These are phyloP conservation scores for Hortaea sp. DNA, from an alignment of 2,329 filamentous ascomycete species.

Conservation along the genomic window DNA sequence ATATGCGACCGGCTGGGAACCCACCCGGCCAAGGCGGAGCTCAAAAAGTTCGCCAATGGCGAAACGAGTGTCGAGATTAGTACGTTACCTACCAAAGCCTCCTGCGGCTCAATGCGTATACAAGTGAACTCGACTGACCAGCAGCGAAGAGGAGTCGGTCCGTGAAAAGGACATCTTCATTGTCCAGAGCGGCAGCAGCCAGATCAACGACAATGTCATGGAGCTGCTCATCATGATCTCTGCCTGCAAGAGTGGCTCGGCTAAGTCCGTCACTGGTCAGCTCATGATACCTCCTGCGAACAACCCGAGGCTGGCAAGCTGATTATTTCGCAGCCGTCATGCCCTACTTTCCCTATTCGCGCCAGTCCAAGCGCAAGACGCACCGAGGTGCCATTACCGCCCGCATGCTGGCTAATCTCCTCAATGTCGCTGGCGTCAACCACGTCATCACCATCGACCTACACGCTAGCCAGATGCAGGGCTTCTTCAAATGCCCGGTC, in stretches of 20 bases:
- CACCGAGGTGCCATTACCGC: slow-evolving; percentile 94
- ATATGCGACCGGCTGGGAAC: slow-evolving; percentile 58
- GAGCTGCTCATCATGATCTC: slow-evolving; percentile 98
- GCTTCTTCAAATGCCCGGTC: slow-evolving; percentile 95
- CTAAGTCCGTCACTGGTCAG: slow-evolving; percentile 90
- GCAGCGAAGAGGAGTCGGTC: slow-evolving; percentile 49
- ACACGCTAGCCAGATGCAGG: slow-evolving; percentile 92
- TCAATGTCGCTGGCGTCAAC: slow-evolving; percentile 87
- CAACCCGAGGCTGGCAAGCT: background rate
- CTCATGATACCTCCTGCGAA: slow-evolving; percentile 11
- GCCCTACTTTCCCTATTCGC: slow-evolving; percentile 97
- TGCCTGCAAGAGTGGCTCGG: slow-evolving; percentile 94
- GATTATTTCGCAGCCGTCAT: slow-evolving; percentile 54
- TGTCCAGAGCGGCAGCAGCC: slow-evolving; percentile 88
- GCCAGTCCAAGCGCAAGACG: slow-evolving; percentile 98
- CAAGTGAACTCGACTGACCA: slow-evolving; percentile 11
- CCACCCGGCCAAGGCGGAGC: slow-evolving; percentile 47
- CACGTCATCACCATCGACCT: slow-evolving; percentile 97
- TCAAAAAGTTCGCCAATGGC: slow-evolving; percentile 60
- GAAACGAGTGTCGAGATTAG: slow-evolving; percentile 61
- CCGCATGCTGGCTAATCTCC: slow-evolving; percentile 90
- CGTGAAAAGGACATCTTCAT: slow-evolving; percentile 99
- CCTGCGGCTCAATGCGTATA: background rate
- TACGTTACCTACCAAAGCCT: slow-evolving; percentile 12
- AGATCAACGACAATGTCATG: slow-evolving; percentile 98